phyloP scores from a whole-genome alignment of 108 stramenopile genomes.

The Schizochytrium sp. region DNA sequence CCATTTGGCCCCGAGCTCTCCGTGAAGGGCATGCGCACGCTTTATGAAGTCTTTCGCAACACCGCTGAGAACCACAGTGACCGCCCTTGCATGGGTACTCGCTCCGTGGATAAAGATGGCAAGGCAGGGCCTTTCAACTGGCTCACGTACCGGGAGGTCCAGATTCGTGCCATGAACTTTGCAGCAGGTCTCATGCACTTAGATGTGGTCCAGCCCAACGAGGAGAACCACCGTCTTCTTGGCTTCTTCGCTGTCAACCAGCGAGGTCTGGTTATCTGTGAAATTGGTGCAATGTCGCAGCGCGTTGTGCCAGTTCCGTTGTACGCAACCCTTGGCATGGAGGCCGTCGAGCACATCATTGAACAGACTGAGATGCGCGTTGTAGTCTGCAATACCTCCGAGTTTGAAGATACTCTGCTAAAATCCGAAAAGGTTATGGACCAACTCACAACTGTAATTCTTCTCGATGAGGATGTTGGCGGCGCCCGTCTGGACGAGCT shows the following conservation, averaged over 20 bases:
- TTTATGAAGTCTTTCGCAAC: constrained; percentile 44
- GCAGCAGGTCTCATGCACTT: constrained; percentile 46
- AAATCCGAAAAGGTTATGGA: background rate
- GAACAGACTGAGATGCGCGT: constrained; percentile 64
- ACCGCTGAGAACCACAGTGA: background rate
- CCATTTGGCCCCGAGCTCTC: constrained; percentile 48
- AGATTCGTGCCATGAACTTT: constrained; percentile 50
- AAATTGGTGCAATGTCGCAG: constrained; percentile 56
- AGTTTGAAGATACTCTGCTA: background rate
- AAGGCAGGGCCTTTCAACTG: constrained; percentile 9
- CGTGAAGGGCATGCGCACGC: constrained; percentile 20
- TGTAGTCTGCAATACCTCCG: background rate
- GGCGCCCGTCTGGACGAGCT: constrained; percentile 7
- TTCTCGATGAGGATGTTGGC: background rate
- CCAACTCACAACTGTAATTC: background rate
- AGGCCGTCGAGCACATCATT: constrained; percentile 68
- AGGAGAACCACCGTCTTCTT: constrained; percentile 29
- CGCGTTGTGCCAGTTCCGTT: constrained; percentile 67
- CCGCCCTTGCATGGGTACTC: constrained; percentile 26
- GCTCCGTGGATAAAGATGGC: constrained; percentile 14
- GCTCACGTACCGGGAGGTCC: constrained; percentile 18
- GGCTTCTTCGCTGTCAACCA: constrained; percentile 50
- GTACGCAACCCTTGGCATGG: constrained; percentile 73
- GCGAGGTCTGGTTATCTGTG: background rate
- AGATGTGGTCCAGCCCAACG: constrained; percentile 10